Base-by-base conservation (phyloP, 208 protist genomes). In the Wallacemonas sp. region DNA sequence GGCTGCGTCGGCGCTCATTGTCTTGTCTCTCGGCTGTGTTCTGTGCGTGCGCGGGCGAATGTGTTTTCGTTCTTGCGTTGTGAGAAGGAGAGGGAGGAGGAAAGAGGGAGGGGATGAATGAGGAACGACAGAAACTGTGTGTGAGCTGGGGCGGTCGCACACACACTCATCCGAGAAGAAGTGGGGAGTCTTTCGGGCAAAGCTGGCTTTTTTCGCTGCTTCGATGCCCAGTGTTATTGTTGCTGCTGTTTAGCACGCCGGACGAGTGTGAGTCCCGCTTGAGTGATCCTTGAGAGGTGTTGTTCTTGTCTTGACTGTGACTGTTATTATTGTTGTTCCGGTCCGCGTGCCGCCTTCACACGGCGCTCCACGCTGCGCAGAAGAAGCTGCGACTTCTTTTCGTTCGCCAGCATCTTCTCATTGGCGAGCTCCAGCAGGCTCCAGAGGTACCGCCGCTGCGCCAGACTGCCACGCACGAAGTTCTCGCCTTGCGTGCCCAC, bases 341-440 rank as follows among this genome's bases (percentile, higher is more conserved):
- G 52, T 55, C 5, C 20, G 10, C n/a, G n/a, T n/a, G n/a, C 55
- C 18, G 36, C 32, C 2, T 28, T 74, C 32, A 48, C 55, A 18
- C 84, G 76, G 11, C 62, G 33, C 22, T 50, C 70, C 41, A 95
- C 67, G 23, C 54, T 80, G 28, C 32, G 44, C 49, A 82, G 62
- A 20, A 95, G 74, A 44, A 84, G 64, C 38, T 66, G 33, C 26
- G 78, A 76, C 54, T 76, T 83, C 41, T 61, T 67, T 39, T 92
- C 86, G 55, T 95, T 95, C 4, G 61, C 70, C 8, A 70, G 57
- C 89, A 93, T 93, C 65, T 95, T 95, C 28, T 82, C 69, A 66
- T 93, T 95, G 1, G 89, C 89, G 25, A 89, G 54, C 28, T 71
- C 42, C 41, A 95, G 63, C 10, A 95, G 59, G 10, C 72, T 63